Base-by-base conservation (phyloP, 176 grass and related monocot species). In the Lolium perenne region DNA sequence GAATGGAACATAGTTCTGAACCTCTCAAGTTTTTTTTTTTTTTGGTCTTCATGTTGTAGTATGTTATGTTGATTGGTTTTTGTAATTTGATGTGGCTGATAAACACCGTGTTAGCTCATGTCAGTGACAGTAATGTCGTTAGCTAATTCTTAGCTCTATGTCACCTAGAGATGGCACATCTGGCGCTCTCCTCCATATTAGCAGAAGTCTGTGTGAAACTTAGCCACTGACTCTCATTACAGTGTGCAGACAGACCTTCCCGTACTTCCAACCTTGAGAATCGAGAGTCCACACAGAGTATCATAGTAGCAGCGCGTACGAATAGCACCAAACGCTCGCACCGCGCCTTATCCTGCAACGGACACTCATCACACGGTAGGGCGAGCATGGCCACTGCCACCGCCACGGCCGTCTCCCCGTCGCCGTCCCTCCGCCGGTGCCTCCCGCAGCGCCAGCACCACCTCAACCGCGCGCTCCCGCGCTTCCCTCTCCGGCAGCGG, bases 271-370 rank as follows among this genome's bases (percentile, higher is more conserved):
- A 29, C 26, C 26, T 29, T 29, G 26, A 29, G 26, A 29, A 29
- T 29, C 26, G 49, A 41, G 6, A 49, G 43, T 25, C n/a, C 71
- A 16, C n/a, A 50, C 21, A 16, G 20, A 16, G 20, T 12, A 41
- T 25, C 47, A 1, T 6, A n/a, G 14, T 22, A 26, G n/a, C 49
- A 38, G 3, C 38, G 10, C 41, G 46, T 29, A n/a, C 47, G 49
- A 49, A 68, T 40, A 55, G 49, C 22, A 80, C 40, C 49, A 41
- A 41, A 48, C 16, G 22, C 22, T 57, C 6, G 43, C 23, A 2
- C 54, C 6, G 56, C 15, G 16, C 40, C 88, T 90, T 86, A 90
- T 86, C 88, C 79, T 56, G 84, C 84, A 23, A 23, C 35, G 0
- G 6, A 73, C 84, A 22, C 57, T 5, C 45, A 22, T 21, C 43